Conservation (phyloP, 805 yeast species). For the Wickerhamomyces pijperi region DNA sequence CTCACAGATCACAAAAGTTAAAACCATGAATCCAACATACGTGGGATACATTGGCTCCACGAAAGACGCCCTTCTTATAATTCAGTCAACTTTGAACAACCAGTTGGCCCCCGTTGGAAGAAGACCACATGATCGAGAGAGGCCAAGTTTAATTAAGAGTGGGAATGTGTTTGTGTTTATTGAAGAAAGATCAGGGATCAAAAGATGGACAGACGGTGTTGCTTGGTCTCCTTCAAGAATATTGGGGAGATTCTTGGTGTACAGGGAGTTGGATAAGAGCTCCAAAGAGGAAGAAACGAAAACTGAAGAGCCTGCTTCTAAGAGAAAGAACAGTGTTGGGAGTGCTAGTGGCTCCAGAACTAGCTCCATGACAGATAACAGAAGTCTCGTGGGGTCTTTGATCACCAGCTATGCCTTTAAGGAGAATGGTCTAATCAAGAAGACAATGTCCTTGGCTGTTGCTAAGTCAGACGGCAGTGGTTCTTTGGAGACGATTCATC, state of each 20-base stretch:
- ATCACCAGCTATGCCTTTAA: conserved; percentile 54
- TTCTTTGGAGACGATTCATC: conserved; percentile 44
- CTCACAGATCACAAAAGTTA: too few species aligned
- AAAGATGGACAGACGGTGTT: conserved; percentile 95
- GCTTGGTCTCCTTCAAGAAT: conserved; percentile 91
- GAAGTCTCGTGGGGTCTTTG: conserved; percentile 43
- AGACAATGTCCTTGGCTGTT: conserved; percentile 47
- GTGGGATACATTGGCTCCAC: conserved; percentile 65
- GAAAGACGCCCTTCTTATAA: conserved; percentile 68
- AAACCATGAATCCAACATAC: conserved; percentile 13
- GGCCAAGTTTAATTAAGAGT: conserved; percentile 50
- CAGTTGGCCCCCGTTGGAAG: conserved; percentile 53
- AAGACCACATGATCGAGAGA: conserved; percentile 75
- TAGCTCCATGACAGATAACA: conserved; percentile 7
- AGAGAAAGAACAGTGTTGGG: conserved; percentile 1
- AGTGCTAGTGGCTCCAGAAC: not conserved
- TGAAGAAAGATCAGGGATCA: conserved; percentile 74
- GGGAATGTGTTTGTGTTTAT: conserved; percentile 81
- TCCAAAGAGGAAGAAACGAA: conserved; percentile 8
- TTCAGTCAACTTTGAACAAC: conserved; percentile 68
- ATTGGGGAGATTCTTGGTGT: conserved; percentile 73
- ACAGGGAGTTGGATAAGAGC: conserved; percentile 55
- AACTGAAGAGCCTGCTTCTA: conserved; percentile 1
- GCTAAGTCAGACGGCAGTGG: conserved; percentile 9
- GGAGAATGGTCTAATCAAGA: conserved; percentile 68